Evolutionary conservation across 2,329 filamentous ascomycete species (phyloP).

Genomic region (Hymenoscyphus infarciens): DNA sequence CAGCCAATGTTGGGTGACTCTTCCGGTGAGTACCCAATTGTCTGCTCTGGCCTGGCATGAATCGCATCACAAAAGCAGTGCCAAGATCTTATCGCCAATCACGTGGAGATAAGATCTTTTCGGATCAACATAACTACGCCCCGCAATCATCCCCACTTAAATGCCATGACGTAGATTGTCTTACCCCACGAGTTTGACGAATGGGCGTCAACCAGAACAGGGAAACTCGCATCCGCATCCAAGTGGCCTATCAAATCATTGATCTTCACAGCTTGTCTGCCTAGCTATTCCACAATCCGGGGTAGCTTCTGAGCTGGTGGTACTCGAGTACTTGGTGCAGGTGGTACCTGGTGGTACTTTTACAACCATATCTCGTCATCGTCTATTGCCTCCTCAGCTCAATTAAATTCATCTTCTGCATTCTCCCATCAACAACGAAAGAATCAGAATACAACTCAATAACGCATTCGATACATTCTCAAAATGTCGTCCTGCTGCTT

Average conservation of each 20-base stretch:
- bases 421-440: background rate
- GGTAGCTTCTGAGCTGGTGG: slow-evolving; percentile 4
- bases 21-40: background rate
- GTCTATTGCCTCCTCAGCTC: slow-evolving; percentile 12
- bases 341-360: background rate
- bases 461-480: background rate
- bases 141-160: background rate
- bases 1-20: background rate
- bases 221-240: background rate
- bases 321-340: too few species aligned
- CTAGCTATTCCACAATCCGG: background rate
- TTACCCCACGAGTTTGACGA: slow-evolving; percentile 2
- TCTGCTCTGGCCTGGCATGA: background rate
- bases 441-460: background rate
- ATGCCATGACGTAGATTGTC: background rate
- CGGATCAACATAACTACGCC: background rate
- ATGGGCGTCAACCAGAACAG: background rate
- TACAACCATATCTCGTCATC: slow-evolving; percentile 4
- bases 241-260: background rate
- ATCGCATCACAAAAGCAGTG: background rate
- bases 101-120: slow-evolving; percentile 1
- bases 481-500: slow-evolving; percentile 36
- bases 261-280: background rate
- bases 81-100: background rate
- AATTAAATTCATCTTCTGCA: background rate